A percentile compares a stretch with the other conserved stretches of the same genome.
Evolutionary conservation across 345 rosid genomes (phyloP).

Genomic region (Excoecaria agallocha): DNA sequence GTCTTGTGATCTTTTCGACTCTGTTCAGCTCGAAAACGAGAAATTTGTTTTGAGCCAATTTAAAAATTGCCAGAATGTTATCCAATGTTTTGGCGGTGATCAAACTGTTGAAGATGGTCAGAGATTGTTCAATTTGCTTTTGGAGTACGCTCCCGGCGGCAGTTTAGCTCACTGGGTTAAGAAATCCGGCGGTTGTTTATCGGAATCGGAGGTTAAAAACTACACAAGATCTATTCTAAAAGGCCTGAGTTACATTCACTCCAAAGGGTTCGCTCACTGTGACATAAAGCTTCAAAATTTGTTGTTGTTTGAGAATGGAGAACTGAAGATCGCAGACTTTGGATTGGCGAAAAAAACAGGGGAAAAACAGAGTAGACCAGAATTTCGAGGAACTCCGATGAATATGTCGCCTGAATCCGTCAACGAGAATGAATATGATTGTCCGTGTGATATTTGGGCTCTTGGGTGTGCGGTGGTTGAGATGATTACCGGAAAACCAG

Average conservation of each 20-base stretch:
- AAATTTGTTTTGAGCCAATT: conserved; percentile 16
- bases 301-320: conserved; percentile 23
- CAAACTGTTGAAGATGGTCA: conserved; percentile 15
- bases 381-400: conserved; percentile 38
- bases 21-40: conserved; percentile 31
- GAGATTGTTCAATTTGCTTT: conserved; percentile 19
- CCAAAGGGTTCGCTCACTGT: conserved; percentile 35
- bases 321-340: conserved; percentile 32
- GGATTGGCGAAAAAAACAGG: conserved; percentile 29
- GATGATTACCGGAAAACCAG: conserved; percentile 37
- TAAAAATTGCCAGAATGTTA: conserved; percentile 16
- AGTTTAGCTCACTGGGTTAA: conserved; percentile 21
- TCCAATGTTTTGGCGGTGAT: conserved; percentile 25
- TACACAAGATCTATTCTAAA: conserved; percentile 26
- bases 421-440: conserved; percentile 22
- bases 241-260: conserved; percentile 29
- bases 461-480: conserved; percentile 37
- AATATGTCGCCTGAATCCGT: conserved; percentile 41
- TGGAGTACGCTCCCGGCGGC: conserved; percentile 36
- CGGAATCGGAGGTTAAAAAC: conserved; percentile 16
- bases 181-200: conserved; percentile 22
- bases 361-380: conserved; percentile 13
- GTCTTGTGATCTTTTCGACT: conserved; percentile 19
- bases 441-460: conserved; percentile 38
- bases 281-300: conserved; percentile 37